phyloP scores from a whole-genome alignment of 768 basidiomycete species.

The Pleurotus tuoliensis region DNA sequence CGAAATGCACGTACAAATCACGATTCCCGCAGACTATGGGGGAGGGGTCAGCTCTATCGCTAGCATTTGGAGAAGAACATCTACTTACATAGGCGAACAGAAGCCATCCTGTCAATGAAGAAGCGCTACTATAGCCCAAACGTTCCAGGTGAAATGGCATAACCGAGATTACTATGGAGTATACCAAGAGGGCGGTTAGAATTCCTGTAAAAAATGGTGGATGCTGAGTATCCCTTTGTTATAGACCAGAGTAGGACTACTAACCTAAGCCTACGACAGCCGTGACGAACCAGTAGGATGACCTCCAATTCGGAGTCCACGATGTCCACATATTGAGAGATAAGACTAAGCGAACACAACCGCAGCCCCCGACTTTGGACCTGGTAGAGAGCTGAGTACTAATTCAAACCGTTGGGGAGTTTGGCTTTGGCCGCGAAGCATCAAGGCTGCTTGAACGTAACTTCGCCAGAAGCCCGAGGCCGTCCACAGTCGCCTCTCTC shows the following conservation, averaged over 20 bases:
- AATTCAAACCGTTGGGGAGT: too few relatives aligned
- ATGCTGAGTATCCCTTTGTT: background rate
- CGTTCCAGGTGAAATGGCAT: conserved; percentile 58
- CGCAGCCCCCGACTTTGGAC: background rate
- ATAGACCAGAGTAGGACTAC: conserved; percentile 11
- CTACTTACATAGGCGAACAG: conserved; percentile 52
- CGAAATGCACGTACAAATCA: conserved; percentile 35
- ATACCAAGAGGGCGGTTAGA: conserved; percentile 52
- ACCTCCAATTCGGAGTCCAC: conserved; percentile 51
- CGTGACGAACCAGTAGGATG: conserved; percentile 55
- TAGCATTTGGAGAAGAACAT: background rate
- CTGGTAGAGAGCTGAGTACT: background rate
- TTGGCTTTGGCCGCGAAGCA: too few relatives aligned
- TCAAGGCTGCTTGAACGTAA: too few relatives aligned
- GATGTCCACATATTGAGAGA: conserved; percentile 18
- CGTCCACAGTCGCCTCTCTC: too few relatives aligned
- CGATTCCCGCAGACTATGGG: conserved; percentile 50
- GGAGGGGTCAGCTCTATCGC: background rate
- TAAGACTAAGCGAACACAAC: background rate
- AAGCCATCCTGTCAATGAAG: conserved; percentile 55
- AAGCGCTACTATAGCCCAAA: conserved; percentile 41
- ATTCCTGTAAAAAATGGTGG: conserved; percentile 25
- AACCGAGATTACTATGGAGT: conserved; percentile 60
- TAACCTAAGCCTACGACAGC: conserved; percentile 47
- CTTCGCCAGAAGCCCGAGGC: too few relatives aligned